These are phyloP conservation scores for Lophium mytilinum DNA, from an alignment of 495 filamentous ascomycete species.

Conservation along the genomic window DNA sequence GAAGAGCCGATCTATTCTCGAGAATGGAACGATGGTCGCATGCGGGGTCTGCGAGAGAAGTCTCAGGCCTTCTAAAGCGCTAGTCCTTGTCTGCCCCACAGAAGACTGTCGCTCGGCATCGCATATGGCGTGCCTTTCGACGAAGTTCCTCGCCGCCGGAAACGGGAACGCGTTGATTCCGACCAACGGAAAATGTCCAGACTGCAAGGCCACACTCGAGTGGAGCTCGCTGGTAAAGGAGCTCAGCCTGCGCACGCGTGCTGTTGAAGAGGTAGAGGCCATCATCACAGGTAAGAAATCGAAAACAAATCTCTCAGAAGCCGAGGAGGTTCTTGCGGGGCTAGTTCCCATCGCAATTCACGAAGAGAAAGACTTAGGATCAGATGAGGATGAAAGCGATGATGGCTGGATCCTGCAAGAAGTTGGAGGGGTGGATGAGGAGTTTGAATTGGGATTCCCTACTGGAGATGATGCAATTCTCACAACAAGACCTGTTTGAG, in stretches of 20 bases:
- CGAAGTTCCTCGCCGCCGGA: slow-evolving; percentile 46
- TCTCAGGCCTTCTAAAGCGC: slow-evolving; percentile 40
- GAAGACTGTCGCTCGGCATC: slow-evolving; percentile 54
- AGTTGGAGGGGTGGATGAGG: background rate
- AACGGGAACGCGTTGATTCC: slow-evolving; percentile 53
- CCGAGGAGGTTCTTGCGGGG: slow-evolving; percentile 6
- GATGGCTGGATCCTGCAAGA: background rate
- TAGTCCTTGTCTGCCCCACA: slow-evolving; percentile 64
- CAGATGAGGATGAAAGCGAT: slow-evolving; percentile 3
- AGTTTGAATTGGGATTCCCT: no score
- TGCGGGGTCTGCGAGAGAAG: slow-evolving; percentile 58
- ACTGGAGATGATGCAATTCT: no score
- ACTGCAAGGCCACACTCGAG: slow-evolving; percentile 50
- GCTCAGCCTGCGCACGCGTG: slow-evolving; percentile 61
- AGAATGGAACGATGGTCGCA: slow-evolving; percentile 45
- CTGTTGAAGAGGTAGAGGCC: slow-evolving; percentile 53
- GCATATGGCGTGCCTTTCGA: slow-evolving; percentile 73
- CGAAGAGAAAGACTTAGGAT: slow-evolving; percentile 17
- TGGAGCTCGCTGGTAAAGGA: slow-evolving; percentile 82
- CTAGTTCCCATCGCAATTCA: slow-evolving; percentile 2
- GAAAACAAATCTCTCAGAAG: slow-evolving; percentile 14
- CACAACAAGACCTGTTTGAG: no score
- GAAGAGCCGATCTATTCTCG: slow-evolving; percentile 59
- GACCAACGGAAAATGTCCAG: slow-evolving; percentile 61
- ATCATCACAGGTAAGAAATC: slow-evolving; percentile 50